Evolutionary conservation across 108 stramenopile genomes (phyloP).

Genomic region (Skeletonema costatum): DNA sequence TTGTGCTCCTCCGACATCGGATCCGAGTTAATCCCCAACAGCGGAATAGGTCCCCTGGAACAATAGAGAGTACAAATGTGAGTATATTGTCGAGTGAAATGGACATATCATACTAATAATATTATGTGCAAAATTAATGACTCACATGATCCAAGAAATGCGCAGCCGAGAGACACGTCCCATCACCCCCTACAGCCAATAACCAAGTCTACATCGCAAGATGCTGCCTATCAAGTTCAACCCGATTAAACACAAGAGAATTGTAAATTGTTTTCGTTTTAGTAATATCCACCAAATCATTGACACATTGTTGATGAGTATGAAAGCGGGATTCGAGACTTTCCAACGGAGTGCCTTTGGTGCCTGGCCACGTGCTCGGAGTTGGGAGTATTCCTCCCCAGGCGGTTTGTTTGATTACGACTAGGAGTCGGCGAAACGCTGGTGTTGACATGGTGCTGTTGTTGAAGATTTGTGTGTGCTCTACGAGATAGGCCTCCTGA

Average conservation of each 20-base stretch:
- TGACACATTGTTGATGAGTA: constrained; percentile 84
- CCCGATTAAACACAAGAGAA: constrained; percentile 91
- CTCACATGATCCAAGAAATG: constrained; percentile 85
- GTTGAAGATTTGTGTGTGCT: no score
- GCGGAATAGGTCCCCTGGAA: constrained; percentile 73
- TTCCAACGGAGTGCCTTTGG: constrained; percentile 91
- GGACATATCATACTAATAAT: background rate
- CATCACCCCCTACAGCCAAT: constrained; percentile 97
- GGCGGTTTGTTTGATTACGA: constrained; percentile 94
- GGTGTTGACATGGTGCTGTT: background rate
- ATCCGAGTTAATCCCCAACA: constrained; percentile 86
- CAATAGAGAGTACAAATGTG: background rate
- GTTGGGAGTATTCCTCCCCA: constrained; percentile 84
- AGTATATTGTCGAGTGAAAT: background rate
- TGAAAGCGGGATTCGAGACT: constrained; percentile 74
- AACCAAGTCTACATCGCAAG: constrained; percentile 89
- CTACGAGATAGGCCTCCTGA: no score
- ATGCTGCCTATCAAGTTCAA: constrained; percentile 95
- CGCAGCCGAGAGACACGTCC: constrained; percentile 65
- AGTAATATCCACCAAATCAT: constrained; percentile 1
- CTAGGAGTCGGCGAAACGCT: constrained; percentile 61
- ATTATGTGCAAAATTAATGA: background rate
- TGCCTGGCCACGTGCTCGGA: constrained; percentile 87
- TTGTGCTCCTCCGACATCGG: constrained; percentile 61
- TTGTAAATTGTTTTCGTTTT: constrained; percentile 58